These are phyloP conservation scores for Coniophora puteana DNA, from an alignment of 1,284 basidiomycete species.

Conservation along the genomic window DNA sequence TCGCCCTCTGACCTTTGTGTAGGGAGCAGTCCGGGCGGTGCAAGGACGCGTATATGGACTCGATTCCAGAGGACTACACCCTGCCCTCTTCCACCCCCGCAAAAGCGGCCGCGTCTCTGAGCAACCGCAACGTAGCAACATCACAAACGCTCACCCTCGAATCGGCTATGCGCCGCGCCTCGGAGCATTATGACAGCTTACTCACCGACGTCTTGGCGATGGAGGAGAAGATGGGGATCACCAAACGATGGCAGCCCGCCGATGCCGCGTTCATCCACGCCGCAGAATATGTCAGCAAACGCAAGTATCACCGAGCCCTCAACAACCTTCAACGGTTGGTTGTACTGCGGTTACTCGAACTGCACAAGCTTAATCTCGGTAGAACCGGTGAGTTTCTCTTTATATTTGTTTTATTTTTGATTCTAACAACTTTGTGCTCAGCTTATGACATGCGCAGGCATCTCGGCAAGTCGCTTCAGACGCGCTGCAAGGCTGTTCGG, in stretches of 20 bases:
- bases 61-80: too few species aligned
- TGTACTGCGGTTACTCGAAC: conserved; percentile 26
- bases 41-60: too few species aligned
- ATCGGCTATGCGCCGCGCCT: conserved; percentile 4
- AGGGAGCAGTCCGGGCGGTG: too few species aligned
- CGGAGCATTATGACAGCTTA: conserved; percentile 5
- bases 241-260: conserved; percentile 16
- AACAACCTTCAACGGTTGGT: conserved; percentile 25
- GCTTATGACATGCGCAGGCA: conserved; percentile 15
- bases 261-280: conserved; percentile 11
- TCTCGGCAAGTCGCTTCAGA: conserved; percentile 16
- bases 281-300: conserved; percentile 11
- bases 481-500: conserved; percentile 10
- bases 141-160: conserved; percentile 9
- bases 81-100: too few species aligned
- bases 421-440: conserved; percentile 2
- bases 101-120: too few species aligned
- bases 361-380: conserved; percentile 24
- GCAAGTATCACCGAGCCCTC: conserved; percentile 21
- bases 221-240: conserved; percentile 19
- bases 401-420: neutral
- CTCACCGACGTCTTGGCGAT: conserved; percentile 10
- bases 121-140: too few species aligned
- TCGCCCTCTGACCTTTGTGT: too few species aligned
- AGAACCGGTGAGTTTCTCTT: conserved; percentile 17